These are phyloP conservation scores for Pneumocystis murina DNA, from an alignment of 1,139 yeast genomes.

Conservation along the genomic window DNA sequence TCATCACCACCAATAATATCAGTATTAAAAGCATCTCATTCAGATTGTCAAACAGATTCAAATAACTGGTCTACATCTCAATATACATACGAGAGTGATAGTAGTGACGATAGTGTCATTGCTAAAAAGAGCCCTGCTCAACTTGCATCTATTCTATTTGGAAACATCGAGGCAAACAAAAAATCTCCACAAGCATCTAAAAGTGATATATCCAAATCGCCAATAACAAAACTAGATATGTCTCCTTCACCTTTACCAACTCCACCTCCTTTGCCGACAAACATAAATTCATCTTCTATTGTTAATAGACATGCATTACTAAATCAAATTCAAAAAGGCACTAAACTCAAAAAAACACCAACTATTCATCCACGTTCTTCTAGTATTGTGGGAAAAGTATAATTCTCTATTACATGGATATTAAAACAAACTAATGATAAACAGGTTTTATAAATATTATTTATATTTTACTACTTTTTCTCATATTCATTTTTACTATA, in stretches of 20 bases:
- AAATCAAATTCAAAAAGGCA: constrained; percentile 77
- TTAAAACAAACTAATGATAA: neutral
- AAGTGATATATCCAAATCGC: constrained; percentile 11
- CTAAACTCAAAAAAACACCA: constrained; percentile 53
- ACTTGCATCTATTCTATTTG: constrained; percentile 48
- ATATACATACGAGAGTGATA: constrained; percentile 8
- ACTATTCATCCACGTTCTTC: constrained; percentile 49
- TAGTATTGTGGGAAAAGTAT: constrained; percentile 14
- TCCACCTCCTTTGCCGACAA: constrained; percentile 12
- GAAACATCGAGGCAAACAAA: constrained; percentile 35
- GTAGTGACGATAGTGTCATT: neutral
- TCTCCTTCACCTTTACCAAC: constrained; percentile 11
- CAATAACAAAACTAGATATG: constrained; percentile 3
- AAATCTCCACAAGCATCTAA: constrained; percentile 14
- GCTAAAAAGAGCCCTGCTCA: constrained; percentile 18
- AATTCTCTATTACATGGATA: neutral
- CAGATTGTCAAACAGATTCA: neutral
- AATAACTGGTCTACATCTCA: neutral
- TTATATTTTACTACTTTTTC: neutral
- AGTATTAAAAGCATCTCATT: neutral
- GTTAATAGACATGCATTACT: constrained; percentile 53
- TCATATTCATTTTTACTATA: neutral
- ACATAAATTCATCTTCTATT: constrained; percentile 15
- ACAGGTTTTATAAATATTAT: neutral
- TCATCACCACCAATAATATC: neutral